These are phyloP conservation scores for Meira miltonrushii DNA, from an alignment of 1,284 basidiomycete genomes.

Conservation along the genomic window DNA sequence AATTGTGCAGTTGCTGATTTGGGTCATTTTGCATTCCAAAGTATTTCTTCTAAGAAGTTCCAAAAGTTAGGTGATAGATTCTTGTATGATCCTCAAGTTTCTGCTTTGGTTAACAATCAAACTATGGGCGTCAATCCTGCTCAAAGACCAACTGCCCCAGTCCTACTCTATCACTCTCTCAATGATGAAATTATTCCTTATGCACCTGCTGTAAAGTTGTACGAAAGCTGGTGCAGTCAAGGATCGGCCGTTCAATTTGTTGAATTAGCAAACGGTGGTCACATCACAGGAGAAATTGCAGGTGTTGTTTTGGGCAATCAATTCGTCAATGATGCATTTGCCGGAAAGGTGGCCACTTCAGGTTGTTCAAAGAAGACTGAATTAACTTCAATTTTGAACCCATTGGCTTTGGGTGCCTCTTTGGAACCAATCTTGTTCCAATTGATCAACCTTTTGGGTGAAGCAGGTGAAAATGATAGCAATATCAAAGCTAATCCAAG, in stretches of 20 bases:
- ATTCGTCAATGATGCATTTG: too few species aligned
- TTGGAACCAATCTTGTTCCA: too few species aligned
- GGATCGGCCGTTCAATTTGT: neutral
- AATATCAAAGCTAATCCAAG: too few species aligned
- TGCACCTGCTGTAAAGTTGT: neutral
- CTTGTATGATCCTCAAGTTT: neutral
- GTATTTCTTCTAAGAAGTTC: neutral
- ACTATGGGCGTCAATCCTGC: neutral
- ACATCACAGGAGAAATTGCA: too few species aligned
- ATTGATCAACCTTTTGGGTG: too few species aligned
- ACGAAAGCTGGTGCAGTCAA: neutral
- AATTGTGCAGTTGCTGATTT: slow-evolving; percentile 11
- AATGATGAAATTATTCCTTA: slow-evolving; percentile 40
- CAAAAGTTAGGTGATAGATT: neutral
- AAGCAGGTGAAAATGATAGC: too few species aligned
- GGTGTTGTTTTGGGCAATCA: too few species aligned
- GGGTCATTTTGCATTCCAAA: slow-evolving; percentile 8
- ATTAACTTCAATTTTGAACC: too few species aligned
- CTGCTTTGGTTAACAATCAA: neutral
- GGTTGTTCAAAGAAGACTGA: too few species aligned
- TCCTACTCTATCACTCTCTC: slow-evolving; percentile 38
- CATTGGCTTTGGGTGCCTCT: too few species aligned
- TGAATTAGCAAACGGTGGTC: too few species aligned
- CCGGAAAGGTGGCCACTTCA: too few species aligned
- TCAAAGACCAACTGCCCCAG: slow-evolving; percentile 21